Evolutionary conservation across 2,329 filamentous ascomycete species (phyloP).

Genomic region (Botrytis fabae): DNA sequence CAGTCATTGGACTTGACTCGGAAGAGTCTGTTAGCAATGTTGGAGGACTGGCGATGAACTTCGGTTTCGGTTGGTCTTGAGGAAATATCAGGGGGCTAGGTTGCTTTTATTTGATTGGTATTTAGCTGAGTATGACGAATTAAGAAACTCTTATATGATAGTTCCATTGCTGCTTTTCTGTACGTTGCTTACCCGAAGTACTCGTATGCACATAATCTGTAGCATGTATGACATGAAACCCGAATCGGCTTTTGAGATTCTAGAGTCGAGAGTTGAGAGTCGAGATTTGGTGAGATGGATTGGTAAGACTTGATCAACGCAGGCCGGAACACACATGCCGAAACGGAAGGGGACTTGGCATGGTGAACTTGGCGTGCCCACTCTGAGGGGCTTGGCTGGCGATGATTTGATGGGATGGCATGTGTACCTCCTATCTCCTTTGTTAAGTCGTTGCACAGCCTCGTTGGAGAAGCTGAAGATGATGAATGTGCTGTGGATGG

Average conservation of each 20-base stretch:
- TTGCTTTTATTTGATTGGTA: background rate
- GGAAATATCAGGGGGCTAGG: constrained; percentile 5
- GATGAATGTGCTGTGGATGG: background rate
- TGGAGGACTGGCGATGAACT: background rate
- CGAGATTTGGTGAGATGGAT: background rate
- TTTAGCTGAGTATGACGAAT: background rate
- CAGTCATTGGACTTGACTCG: background rate
- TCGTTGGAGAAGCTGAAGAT: constrained; percentile 1
- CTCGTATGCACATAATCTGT: background rate
- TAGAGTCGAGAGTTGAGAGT: background rate
- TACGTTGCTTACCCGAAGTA: background rate
- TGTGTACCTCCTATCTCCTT: background rate
- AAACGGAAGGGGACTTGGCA: background rate
- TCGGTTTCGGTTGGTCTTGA: background rate
- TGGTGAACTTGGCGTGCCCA: background rate
- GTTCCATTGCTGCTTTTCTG: background rate
- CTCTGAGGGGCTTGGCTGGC: background rate
- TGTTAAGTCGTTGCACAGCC: background rate
- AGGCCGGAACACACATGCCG: background rate
- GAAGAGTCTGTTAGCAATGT: background rate
- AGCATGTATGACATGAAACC: background rate
- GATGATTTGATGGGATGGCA: background rate
- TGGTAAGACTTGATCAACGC: background rate
- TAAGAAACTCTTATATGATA: background rate
- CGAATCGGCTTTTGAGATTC: background rate